Evolutionary conservation across 208 protist genomes (phyloP).

Genomic region (Trypanosoma mega): DNA sequence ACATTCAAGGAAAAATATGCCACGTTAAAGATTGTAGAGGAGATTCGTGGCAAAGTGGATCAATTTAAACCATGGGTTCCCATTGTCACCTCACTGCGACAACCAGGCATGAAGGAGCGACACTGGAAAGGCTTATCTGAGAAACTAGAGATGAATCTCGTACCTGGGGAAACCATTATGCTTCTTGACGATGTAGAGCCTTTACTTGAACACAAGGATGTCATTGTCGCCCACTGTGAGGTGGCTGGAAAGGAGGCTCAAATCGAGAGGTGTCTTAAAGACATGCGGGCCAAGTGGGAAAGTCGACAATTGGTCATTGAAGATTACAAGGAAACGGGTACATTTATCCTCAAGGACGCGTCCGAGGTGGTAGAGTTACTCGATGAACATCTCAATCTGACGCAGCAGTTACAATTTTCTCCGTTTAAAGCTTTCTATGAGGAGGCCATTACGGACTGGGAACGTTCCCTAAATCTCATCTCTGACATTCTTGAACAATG

Average conservation of each 20-base stretch:
- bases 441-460: conserved; percentile 94
- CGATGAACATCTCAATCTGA: conserved; percentile 96
- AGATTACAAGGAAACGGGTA: conserved; percentile 92
- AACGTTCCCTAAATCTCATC: conserved; percentile 91
- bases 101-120: conserved; percentile 96
- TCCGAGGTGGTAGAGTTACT: conserved; percentile 93
- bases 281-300: conserved; percentile 96
- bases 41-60: conserved; percentile 87
- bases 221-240: conserved; percentile 93
- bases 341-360: conserved; percentile 93
- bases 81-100: conserved; percentile 92
- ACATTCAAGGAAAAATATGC: conserved; percentile 93
- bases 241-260: conserved; percentile 96
- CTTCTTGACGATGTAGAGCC: conserved; percentile 83
- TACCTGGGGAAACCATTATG: conserved; percentile 86
- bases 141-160: conserved; percentile 85
- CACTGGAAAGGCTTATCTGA: conserved; percentile 94
- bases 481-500: conserved; percentile 97
- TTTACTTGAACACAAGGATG: conserved; percentile 79
- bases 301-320: conserved; percentile 90
- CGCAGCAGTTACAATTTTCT: conserved; percentile 96
- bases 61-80: conserved; percentile 96
- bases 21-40: conserved; percentile 89
- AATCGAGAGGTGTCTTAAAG: conserved; percentile 95
- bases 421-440: conserved; percentile 96